Base-by-base conservation (phyloP, 768 basidiomycete genomes). In the Mycena olivaceomarginata region DNA sequence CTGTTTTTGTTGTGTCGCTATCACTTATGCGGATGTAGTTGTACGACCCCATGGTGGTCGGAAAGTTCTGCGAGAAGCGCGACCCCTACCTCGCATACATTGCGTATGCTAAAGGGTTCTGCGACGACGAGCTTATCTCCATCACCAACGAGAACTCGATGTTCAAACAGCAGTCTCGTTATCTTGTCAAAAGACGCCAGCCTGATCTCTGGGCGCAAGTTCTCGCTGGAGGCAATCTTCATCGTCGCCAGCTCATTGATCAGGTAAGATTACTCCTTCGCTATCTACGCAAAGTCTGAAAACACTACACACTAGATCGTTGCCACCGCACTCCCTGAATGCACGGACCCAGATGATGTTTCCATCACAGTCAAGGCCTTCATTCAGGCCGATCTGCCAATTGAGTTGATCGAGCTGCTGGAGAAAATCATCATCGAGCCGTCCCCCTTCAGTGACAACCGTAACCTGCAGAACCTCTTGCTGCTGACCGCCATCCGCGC, bases 121-220 rank as follows among this genome's bases (percentile, higher is more conserved):
- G 98, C 83, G 98, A 99, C 79, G 97, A 99, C 7, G 98, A 99
- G 86, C 92, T 99, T 75, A 98, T 99, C 82, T 85, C 93, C 25
- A 98, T 99, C 85, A 99, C 98, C 64, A 99, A 99, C 83, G 98
- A 98, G 80, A 99, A 99, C 88, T 94, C 97, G 15, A 99, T 99
- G 98, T 99, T 98, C 92, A 99, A 99, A 87, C 98, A 99, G 82
- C 98, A 99, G 86, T 96, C 98, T 68, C 94, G 98, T 40, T 99
- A 99, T 87, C 93, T 99, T 74, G 96, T 99, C 83, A 98, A 98
- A 87, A 94, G 98, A 81, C 96, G 98, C 77, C 94, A 96, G 77
- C 93, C 95, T 18, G 98, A 99, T 77, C 92, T 99, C 41, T 99
- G 98, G 98, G 93, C 95, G 2, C 97, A 99, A 86, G 98, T 99